phyloP scores from a whole-genome alignment of 257 asterid species.

The Plantago elongata region DNA sequence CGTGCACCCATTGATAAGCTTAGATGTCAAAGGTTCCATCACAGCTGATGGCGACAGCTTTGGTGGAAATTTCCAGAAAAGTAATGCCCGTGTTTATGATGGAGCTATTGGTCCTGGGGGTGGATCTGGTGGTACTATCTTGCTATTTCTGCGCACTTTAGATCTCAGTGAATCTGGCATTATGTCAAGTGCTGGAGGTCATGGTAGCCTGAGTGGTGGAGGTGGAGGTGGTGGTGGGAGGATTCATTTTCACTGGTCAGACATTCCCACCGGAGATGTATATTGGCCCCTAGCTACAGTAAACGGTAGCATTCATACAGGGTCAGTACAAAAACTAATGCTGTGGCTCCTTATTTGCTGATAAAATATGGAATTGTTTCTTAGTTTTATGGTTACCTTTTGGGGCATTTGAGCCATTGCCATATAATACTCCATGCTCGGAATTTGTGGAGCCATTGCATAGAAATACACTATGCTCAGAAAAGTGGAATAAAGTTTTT shows the following conservation, averaged over 20 bases:
- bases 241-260: conserved; percentile 95
- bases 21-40: conserved; percentile 70
- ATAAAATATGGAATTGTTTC: neutral
- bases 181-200: conserved; percentile 84
- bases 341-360: conserved; percentile 20
- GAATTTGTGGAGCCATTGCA: too few relatives aligned
- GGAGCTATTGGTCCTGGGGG: conserved; percentile 67
- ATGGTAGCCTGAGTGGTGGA: conserved; percentile 63
- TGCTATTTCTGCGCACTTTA: conserved; percentile 64
- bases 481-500: too few relatives aligned
- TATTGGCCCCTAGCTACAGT: conserved; percentile 83
- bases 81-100: conserved; percentile 22
- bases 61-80: conserved; percentile 27
- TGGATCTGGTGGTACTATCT: conserved; percentile 97
- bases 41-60: conserved; percentile 75
- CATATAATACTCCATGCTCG: too few relatives aligned
- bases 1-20: conserved; percentile 67
- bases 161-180: conserved; percentile 52
- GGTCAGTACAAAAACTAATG: conserved; percentile 42
- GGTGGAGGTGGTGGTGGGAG: conserved; percentile 99
- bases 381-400: too few relatives aligned
- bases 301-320: conserved; percentile 68
- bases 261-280: conserved; percentile 86
- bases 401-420: neutral
- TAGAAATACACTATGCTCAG: too few relatives aligned